Percentiles rank a stretch among this genome's conserved stretches.
These are phyloP conservation scores for Hymenoscyphus infarciens DNA, from an alignment of 2,329 filamentous ascomycete species.

Conservation along the genomic window DNA sequence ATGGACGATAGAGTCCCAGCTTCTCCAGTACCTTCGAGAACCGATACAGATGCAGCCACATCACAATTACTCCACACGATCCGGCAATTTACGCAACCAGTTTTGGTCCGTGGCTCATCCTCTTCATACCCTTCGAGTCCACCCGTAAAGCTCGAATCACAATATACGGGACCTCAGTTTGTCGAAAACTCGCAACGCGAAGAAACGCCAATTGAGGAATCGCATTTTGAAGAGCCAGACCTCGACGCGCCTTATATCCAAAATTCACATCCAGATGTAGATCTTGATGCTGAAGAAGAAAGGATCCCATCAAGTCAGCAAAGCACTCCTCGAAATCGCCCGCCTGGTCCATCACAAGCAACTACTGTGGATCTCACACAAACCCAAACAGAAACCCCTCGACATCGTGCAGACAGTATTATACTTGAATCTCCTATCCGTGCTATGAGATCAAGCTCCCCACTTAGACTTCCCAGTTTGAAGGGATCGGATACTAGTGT, in stretches of 20 bases:
- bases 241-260: not conserved
- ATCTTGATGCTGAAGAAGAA: constrained; percentile 6
- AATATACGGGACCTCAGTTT: not conserved
- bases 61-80: constrained; percentile 31
- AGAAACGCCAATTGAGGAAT: not conserved
- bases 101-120: not conserved
- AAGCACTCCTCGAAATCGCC: not conserved
- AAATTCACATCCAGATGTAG: not conserved
- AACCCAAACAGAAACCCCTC: constrained; percentile 25
- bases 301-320: constrained; percentile 16
- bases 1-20: not conserved
- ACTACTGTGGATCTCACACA: constrained; percentile 33
- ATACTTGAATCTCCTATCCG: constrained; percentile 31
- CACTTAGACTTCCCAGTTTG: constrained; percentile 18
- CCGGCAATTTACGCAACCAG: constrained; percentile 27
- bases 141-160: not conserved
- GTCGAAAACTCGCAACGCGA: not conserved
- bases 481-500: constrained; percentile 2
- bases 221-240: not conserved
- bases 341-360: constrained; percentile 29
- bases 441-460: constrained; percentile 24
- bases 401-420: constrained; percentile 16
- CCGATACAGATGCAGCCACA: constrained; percentile 32
- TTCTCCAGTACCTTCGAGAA: constrained; percentile 23
- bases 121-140: constrained; percentile 8